Base-by-base conservation (phyloP, 2,329 filamentous ascomycete species). In the Calonectria montana region DNA sequence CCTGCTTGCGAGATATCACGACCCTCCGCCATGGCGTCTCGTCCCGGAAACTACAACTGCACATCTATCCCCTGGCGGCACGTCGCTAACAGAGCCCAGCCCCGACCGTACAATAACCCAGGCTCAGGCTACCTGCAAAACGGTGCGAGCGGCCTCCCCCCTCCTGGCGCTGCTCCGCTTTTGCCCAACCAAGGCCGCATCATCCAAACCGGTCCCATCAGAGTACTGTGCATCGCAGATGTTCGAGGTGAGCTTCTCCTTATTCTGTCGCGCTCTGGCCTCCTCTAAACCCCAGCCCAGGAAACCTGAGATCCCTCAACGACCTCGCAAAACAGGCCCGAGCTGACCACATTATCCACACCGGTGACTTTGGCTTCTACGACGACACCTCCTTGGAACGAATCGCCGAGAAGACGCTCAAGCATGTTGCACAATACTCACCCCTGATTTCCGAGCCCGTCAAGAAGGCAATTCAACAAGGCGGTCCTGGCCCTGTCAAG, bases 341-440 rank as follows among this genome's bases (percentile, higher is more conserved):
- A 82, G 97, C 97, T 80, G 95, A 98, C 86, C 95, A 98, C 87
- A 98, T 99, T 84, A 95, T 99, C 81, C 97, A 99, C 86, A 99
- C 97, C 23, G 97, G 97, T 84, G 97, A 99, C 84, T 99, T 99
- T 83, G 97, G 97, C 74, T 99, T 99, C 87, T 99, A 99, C 87
- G 97, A 99, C 84, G 94, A 97, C 80, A 94, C 93, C 67, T 99
- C 97, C 41, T 88, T 99, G 77, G 96, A 98, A 81, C 93, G 97
- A 81, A 98, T 99, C 87, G 97, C 97, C 47, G 97, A 99, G 85
- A 99, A 99, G 88, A 99, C 97, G 25, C 89, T 99, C 64, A 98
- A 98, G 86, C 97, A 99, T 86, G 97, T 99, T 77, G 96, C 96
- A 67, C 97, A 99, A 86, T 99, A 99, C 85, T 99, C 97, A 65